These are phyloP conservation scores for Toxicodendron radicans DNA, from an alignment of 345 rosid genomes.

Conservation along the genomic window DNA sequence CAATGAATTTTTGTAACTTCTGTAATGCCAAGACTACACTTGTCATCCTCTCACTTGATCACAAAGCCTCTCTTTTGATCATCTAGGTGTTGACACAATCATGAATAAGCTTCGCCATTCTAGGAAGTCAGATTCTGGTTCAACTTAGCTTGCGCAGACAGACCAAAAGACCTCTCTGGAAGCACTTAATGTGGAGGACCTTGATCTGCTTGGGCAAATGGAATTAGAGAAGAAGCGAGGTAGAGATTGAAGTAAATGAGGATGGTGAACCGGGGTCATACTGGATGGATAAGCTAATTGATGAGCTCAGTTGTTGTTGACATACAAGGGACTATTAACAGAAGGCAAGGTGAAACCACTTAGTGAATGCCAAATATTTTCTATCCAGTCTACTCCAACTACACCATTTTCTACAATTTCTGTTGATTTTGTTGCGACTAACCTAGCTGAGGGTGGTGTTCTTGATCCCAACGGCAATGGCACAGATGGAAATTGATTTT, in stretches of 20 bases:
- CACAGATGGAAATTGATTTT: background rate
- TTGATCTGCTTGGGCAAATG: background rate
- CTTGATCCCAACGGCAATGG: slow-evolving; percentile 3
- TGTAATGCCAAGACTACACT: slow-evolving; percentile 17
- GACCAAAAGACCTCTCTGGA: slow-evolving; percentile 8
- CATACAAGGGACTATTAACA: background rate
- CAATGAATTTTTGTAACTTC: slow-evolving; percentile 18
- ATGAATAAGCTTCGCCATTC: background rate
- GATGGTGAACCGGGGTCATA: background rate
- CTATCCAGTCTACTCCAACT: background rate
- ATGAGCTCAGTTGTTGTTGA: slow-evolving; percentile 7
- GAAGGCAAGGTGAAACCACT: background rate
- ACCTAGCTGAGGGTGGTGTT: background rate
- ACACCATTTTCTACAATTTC: background rate
- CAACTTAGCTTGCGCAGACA: background rate
- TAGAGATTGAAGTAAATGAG: background rate
- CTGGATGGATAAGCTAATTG: slow-evolving; percentile 2
- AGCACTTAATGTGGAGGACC: slow-evolving; percentile 12
- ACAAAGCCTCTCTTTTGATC: slow-evolving; percentile 10
- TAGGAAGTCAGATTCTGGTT: background rate
- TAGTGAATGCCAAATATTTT: background rate
- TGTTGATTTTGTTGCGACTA: background rate
- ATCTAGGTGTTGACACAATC: background rate
- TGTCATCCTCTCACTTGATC: slow-evolving; percentile 14
- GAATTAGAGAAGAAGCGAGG: slow-evolving; percentile 15